These are phyloP conservation scores for Halenospora varia DNA, from an alignment of 495 filamentous ascomycete genomes.

Conservation along the genomic window DNA sequence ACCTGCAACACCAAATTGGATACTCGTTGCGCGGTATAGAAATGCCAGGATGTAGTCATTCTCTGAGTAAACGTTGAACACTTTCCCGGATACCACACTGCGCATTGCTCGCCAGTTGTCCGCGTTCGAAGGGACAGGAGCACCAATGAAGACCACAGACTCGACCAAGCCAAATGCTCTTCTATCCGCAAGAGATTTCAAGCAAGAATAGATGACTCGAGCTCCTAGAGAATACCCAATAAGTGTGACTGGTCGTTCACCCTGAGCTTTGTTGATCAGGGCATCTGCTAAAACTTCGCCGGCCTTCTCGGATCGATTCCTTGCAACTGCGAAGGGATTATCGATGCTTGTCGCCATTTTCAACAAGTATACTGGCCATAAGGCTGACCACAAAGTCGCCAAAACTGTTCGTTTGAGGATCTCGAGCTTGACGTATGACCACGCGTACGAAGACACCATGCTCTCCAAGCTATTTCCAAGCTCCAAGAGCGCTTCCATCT, in stretches of 20 bases:
- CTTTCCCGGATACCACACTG: constrained; percentile 48
- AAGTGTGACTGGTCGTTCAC: constrained; percentile 84
- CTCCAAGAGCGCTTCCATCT: constrained; percentile 70
- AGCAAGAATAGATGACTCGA: constrained; percentile 78
- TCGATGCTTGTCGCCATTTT: constrained; percentile 81
- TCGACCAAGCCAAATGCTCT: constrained; percentile 84
- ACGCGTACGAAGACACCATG: constrained; percentile 71
- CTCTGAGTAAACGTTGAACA: constrained; percentile 56
- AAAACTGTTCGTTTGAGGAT: constrained; percentile 63
- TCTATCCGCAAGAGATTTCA: constrained; percentile 68
- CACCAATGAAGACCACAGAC: constrained; percentile 76
- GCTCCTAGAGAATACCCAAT: constrained; percentile 88
- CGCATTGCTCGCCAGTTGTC: constrained; percentile 49
- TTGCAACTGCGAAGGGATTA: constrained; percentile 83
- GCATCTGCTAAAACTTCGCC: constrained; percentile 82
- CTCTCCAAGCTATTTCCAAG: constrained; percentile 69
- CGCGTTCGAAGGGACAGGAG: constrained; percentile 62
- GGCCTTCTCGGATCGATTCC: constrained; percentile 78
- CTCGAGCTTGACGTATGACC: constrained; percentile 71
- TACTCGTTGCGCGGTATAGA: constrained; percentile 48
- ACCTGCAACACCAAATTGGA: constrained; percentile 54
- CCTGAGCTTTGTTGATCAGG: constrained; percentile 81
- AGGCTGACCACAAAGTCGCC: constrained; percentile 60
- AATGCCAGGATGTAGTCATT: constrained; percentile 60
- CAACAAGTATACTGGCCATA: constrained; percentile 74